These are phyloP conservation scores for Candida pini DNA, from an alignment of 805 yeast genomes.

Conservation along the genomic window DNA sequence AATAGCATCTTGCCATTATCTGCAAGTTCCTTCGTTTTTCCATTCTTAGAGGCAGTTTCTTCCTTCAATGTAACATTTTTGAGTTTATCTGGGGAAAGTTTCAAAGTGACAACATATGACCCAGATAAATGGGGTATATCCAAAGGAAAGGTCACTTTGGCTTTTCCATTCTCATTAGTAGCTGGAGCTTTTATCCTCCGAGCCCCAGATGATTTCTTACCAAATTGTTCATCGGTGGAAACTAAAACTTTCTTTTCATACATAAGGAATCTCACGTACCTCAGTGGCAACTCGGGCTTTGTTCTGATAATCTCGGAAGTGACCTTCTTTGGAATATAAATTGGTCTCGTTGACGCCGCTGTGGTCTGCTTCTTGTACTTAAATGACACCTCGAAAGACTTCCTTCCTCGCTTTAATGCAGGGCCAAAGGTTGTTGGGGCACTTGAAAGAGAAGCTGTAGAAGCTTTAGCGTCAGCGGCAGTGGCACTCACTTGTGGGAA, in stretches of 20 bases:
- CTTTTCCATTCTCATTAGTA: too few species aligned
- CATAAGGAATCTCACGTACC: slow-evolving; percentile 32
- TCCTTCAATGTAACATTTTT: too few species aligned
- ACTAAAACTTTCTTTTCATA: slow-evolving; percentile 18
- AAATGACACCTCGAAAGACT: slow-evolving; percentile 13
- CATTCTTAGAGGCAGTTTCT: too few species aligned
- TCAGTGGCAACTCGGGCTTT: slow-evolving; percentile 16
- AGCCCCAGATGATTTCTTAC: too few species aligned
- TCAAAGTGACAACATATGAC: too few species aligned
- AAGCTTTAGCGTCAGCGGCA: background rate
- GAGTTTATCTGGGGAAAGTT: too few species aligned
- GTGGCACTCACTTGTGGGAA: slow-evolving; percentile 2
- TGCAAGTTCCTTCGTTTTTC: too few species aligned
- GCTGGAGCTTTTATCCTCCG: too few species aligned
- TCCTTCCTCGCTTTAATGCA: background rate
- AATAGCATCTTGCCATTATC: too few species aligned
- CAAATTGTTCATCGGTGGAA: slow-evolving; percentile 24
- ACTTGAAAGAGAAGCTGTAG: background rate
- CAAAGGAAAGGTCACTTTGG: too few species aligned
- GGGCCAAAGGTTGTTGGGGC: background rate
- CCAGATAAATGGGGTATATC: too few species aligned
- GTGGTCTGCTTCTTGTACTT: slow-evolving; percentile 8
- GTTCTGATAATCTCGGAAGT: slow-evolving; percentile 16
- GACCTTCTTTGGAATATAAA: slow-evolving; percentile 10
- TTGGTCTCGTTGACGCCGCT: background rate